phyloP scores from a whole-genome alignment of 306 rosid species.

The Betula pendula region DNA sequence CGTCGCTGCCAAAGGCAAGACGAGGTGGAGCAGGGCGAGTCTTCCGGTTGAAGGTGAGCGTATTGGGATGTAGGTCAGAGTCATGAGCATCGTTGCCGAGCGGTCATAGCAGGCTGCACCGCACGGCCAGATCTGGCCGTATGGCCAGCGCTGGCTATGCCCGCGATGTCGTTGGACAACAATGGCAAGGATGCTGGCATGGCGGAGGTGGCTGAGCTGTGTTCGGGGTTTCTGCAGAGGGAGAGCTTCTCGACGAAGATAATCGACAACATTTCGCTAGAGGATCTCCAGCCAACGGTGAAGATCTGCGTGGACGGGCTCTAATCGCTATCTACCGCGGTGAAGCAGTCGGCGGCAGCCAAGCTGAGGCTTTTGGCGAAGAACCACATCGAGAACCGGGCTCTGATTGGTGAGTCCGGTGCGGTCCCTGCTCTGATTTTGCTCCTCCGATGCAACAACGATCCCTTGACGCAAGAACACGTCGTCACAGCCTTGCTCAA shows the following conservation, averaged over 20 bases:
- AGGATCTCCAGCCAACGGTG: conserved; percentile 97
- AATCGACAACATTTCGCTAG: conserved; percentile 94
- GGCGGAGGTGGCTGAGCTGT: conserved; percentile 63
- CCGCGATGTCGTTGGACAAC: neutral
- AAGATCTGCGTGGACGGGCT: conserved; percentile 89
- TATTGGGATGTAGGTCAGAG: too few relatives aligned
- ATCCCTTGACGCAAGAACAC: conserved; percentile 96
- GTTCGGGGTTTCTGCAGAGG: conserved; percentile 82
- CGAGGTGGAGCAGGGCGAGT: too few relatives aligned
- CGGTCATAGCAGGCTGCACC: too few relatives aligned
- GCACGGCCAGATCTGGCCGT: too few relatives aligned
- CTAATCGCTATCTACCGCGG: conserved; percentile 65
- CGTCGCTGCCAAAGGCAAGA: too few relatives aligned
- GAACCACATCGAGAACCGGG: conserved; percentile 81
- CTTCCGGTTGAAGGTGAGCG: too few relatives aligned
- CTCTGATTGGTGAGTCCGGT: conserved; percentile 84
- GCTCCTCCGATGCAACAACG: conserved; percentile 84
- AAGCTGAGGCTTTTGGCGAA: conserved; percentile 87
- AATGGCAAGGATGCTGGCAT: conserved; percentile 20
- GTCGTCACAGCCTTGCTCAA: conserved; percentile 84
- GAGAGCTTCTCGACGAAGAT: conserved; percentile 90
- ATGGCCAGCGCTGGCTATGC: too few relatives aligned
- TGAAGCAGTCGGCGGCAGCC: conserved; percentile 93
- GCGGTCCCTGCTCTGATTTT: conserved; percentile 84
- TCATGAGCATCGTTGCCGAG: too few relatives aligned